Conservation (phyloP, 768 basidiomycete genomes). For the Boletus rubroflammeus region DNA sequence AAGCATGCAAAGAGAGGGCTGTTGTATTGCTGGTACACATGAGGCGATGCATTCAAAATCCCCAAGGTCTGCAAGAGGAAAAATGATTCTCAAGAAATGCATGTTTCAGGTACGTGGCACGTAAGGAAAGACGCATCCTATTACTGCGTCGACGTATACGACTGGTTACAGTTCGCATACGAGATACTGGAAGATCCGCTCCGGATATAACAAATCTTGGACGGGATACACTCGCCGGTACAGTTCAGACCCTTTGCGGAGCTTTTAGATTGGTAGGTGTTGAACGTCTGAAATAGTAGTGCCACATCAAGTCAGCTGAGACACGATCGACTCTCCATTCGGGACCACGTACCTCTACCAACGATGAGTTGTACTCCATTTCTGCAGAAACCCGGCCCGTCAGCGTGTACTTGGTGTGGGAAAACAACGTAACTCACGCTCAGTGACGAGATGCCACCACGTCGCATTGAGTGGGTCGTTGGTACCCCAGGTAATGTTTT, state of each 20-base stretch:
- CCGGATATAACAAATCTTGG: conserved; percentile 71
- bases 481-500: conserved; percentile 48
- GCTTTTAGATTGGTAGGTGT: conserved; percentile 66
- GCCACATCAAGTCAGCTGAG: not conserved
- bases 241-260: conserved; percentile 51
- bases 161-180: conserved; percentile 52
- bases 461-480: conserved; percentile 71
- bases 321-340: not conserved
- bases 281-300: conserved; percentile 45
- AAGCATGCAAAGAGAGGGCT: not conserved
- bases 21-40: not conserved
- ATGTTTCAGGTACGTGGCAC: not conserved
- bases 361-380: conserved; percentile 20
- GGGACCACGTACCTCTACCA: conserved; percentile 20
- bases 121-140: not conserved
- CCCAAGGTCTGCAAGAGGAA: not conserved
- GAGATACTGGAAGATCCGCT: conserved; percentile 63
- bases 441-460: conserved; percentile 77
- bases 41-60: no score
- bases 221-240: conserved; percentile 49
- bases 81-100: no score
- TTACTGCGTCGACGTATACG: conserved; percentile 58
- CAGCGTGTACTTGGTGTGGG: not conserved
- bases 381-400: conserved; percentile 6
- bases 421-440: conserved; percentile 39